Base-by-base conservation (phyloP, 371 early-diverging fungal species). In the Syncephalis fuscata region DNA sequence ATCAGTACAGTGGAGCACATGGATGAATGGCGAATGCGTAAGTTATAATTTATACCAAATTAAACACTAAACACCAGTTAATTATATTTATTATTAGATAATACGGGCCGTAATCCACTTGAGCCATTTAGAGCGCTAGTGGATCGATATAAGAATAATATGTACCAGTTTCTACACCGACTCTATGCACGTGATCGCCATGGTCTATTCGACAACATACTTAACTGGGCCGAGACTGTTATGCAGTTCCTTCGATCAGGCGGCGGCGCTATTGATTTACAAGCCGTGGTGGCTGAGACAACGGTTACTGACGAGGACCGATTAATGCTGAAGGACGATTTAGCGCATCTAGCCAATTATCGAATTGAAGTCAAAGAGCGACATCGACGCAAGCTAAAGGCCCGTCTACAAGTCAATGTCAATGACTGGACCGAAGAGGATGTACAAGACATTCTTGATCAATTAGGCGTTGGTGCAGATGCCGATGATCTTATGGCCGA, bases 101-200 rank as follows among this genome's bases (percentile, higher is more conserved):
- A 53, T 15, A 16, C 19, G 11, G 19, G 21, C 20, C 20, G 26
- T 39, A 46, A 38, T 38, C 45, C 52, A 17, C 40, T 48, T 3
- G 37, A 49, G 27, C n/a, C 26, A 45, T 53, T 49, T 48, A 51
- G 59, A 47, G 46, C 52, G 39, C 57, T 78, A 1, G 72, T 71
- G 2, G 50, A 67, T 27, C 59, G 70, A 21, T 76, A 78, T 45
- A 65, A 74, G 36, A 62, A 68, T 2, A 58, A 60, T 20, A 73
- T 76, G 36, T 78, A 78, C 50, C 54, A 52, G 11, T 78, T 76
- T 62, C 70, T 76, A 2, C 75, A 78, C 44, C 61, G 64, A 15
- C 71, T 78, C 1, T 73, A 78, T 46, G 62, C 66, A 19, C 62
- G 73, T 42, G 73, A 73, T 26, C 16, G 25, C n/a, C 52, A 62